Conservation (phyloP, 768 basidiomycete genomes). For the Podaxis rugospora region DNA sequence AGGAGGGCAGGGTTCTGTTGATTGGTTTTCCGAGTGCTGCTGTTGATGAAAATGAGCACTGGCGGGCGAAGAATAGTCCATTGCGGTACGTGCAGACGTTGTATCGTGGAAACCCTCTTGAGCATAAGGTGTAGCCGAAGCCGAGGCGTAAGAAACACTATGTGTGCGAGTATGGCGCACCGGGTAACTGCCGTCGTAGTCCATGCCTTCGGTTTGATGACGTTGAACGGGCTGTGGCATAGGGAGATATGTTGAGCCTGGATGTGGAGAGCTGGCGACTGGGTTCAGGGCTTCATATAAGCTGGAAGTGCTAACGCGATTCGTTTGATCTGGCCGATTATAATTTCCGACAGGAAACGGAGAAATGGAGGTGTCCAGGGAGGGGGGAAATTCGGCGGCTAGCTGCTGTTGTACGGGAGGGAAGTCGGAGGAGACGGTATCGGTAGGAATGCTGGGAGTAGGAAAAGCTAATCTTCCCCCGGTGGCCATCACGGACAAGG, state of each 20-base stretch:
- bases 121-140: neutral
- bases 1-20: too few species aligned
- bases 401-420: neutral
- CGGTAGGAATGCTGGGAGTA: neutral
- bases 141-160: neutral
- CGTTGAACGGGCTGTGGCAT: neutral
- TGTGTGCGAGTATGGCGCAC: neutral
- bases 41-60: neutral
- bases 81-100: neutral
- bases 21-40: neutral
- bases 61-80: neutral
- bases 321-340: neutral
- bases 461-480: neutral
- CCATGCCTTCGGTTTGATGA: neutral
- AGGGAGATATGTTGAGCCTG: neutral
- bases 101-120: neutral
- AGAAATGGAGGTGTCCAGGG: neutral
- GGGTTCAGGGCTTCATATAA: neutral
- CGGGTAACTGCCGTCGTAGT: neutral
- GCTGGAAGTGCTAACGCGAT: neutral
- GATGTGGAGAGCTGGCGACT: neutral
- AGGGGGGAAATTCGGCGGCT: neutral
- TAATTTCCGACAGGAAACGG: neutral
- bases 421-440: neutral
- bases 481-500: neutral